These are phyloP conservation scores for Serendipita sp. DNA, from an alignment of 768 basidiomycete species.

Conservation along the genomic window DNA sequence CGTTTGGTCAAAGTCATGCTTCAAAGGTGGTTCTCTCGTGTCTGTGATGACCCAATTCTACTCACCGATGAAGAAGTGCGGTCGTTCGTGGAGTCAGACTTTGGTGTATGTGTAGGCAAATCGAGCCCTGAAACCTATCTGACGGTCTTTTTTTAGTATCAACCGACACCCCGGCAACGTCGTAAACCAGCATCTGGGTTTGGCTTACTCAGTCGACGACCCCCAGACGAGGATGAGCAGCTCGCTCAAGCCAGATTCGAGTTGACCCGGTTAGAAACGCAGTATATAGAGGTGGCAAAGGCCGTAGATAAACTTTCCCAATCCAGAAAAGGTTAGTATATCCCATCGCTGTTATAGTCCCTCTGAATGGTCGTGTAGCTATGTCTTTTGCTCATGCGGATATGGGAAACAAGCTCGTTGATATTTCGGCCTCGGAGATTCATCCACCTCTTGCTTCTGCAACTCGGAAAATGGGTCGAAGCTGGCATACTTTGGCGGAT, in stretches of 20 bases:
- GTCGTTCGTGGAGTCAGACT: slow-evolving; percentile 92
- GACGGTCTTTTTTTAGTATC: slow-evolving; percentile 28
- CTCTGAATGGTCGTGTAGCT: slow-evolving; percentile 28
- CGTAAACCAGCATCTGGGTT: slow-evolving; percentile 62
- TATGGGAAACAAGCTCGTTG: slow-evolving; percentile 84
- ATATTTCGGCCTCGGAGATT: slow-evolving; percentile 74
- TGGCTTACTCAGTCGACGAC: slow-evolving; percentile 55
- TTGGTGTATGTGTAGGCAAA: slow-evolving; percentile 38
- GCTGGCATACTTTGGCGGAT: slow-evolving; percentile 76
- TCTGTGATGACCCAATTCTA: slow-evolving; percentile 83
- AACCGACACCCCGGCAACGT: slow-evolving; percentile 59
- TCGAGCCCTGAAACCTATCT: neutral
- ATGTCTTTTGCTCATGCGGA: slow-evolving; percentile 67
- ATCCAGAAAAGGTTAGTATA: slow-evolving; percentile 49
- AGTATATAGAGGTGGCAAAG: slow-evolving; percentile 85
- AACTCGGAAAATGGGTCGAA: slow-evolving; percentile 68
- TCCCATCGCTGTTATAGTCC: neutral
- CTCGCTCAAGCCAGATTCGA: slow-evolving; percentile 81
- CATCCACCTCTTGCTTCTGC: slow-evolving; percentile 74
- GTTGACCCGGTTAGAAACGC: slow-evolving; percentile 76
- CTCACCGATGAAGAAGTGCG: slow-evolving; percentile 83
- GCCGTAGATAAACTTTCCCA: slow-evolving; percentile 75
- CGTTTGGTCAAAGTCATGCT: slow-evolving; percentile 86
- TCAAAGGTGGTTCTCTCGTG: slow-evolving; percentile 83
- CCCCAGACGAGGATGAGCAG: slow-evolving; percentile 90